Evolutionary conservation across 805 yeast species (phyloP).

Genomic region (Kodamaea hsintzibuensis): DNA sequence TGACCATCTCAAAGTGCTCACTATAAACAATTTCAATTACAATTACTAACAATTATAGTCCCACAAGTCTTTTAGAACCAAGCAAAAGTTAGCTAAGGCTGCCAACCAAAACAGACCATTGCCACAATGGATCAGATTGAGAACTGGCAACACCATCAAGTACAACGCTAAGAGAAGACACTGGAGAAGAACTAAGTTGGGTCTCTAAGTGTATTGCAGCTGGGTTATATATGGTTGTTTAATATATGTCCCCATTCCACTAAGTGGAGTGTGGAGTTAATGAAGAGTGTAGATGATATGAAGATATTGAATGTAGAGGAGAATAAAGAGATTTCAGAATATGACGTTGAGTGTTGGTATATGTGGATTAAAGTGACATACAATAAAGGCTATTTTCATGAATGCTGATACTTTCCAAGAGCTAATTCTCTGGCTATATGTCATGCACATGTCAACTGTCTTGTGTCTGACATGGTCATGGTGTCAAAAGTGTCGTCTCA

Average conservation of each 20-base stretch:
- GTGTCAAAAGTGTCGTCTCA: no score
- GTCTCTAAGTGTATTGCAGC: slow-evolving; percentile 59
- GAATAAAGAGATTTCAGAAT: neutral
- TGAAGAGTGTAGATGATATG: neutral
- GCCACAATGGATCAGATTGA: slow-evolving; percentile 99
- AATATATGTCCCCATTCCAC: slow-evolving; percentile 9
- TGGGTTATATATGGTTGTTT: slow-evolving; percentile 12
- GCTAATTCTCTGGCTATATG: no score
- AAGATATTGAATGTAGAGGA: neutral
- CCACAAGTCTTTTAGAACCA: slow-evolving; percentile 93
- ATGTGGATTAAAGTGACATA: no score
- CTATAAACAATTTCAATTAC: neutral
- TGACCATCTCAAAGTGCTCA: neutral
- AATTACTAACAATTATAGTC: slow-evolving; percentile 53
- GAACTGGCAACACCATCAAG: slow-evolving; percentile 96
- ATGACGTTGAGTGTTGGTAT: no score
- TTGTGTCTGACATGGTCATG: no score
- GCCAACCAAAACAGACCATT: slow-evolving; percentile 98
- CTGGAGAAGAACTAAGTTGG: slow-evolving; percentile 99
- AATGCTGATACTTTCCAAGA: no score
- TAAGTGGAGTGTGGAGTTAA: neutral
- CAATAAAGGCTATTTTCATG: no score
- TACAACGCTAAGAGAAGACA: slow-evolving; percentile 99
- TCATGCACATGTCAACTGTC: no score
- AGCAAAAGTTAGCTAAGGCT: slow-evolving; percentile 99